Percentiles rank a stretch among this genome's conserved stretches.
Conservation (phyloP, 495 filamentous ascomycete genomes). For the Hypoxylon lienhwacheense region DNA sequence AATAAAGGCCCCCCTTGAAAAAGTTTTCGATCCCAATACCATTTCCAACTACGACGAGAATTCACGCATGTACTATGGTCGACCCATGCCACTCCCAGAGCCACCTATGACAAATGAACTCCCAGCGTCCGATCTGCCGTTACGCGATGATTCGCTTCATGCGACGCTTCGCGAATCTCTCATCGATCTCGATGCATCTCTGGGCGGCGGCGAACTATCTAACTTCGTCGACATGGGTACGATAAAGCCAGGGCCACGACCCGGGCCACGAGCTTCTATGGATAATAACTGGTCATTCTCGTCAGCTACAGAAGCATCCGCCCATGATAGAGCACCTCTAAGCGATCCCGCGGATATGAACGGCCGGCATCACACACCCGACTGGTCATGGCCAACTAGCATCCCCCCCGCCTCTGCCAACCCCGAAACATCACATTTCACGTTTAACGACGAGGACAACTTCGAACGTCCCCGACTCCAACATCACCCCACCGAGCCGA, state of each 20-base stretch:
- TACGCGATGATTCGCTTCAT: slow-evolving; percentile 55
- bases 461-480: slow-evolving; percentile 49
- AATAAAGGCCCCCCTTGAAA: slow-evolving; percentile 55
- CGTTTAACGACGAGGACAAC: slow-evolving; percentile 42
- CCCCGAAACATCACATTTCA: slow-evolving; percentile 54
- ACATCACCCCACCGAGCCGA: slow-evolving; percentile 55
- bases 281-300: slow-evolving; percentile 46
- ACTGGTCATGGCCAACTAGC: slow-evolving; percentile 63
- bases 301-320: slow-evolving; percentile 42
- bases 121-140: slow-evolving; percentile 54
- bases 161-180: slow-evolving; percentile 55
- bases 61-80: slow-evolving; percentile 54
- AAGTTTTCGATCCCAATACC: slow-evolving; percentile 60
- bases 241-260: slow-evolving; percentile 49
- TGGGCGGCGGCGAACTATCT: slow-evolving; percentile 52
- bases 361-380: slow-evolving; percentile 55
- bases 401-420: slow-evolving; percentile 54
- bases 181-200: slow-evolving; percentile 59
- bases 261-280: slow-evolving; percentile 42
- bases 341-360: slow-evolving; percentile 53
- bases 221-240: slow-evolving; percentile 63
- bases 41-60: slow-evolving; percentile 60
- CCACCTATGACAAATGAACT: slow-evolving; percentile 24
- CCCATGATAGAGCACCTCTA: slow-evolving; percentile 52
- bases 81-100: slow-evolving; percentile 37